Evolutionary conservation across 257 asterid genomes (phyloP).

Genomic region (Plantago ovata): DNA sequence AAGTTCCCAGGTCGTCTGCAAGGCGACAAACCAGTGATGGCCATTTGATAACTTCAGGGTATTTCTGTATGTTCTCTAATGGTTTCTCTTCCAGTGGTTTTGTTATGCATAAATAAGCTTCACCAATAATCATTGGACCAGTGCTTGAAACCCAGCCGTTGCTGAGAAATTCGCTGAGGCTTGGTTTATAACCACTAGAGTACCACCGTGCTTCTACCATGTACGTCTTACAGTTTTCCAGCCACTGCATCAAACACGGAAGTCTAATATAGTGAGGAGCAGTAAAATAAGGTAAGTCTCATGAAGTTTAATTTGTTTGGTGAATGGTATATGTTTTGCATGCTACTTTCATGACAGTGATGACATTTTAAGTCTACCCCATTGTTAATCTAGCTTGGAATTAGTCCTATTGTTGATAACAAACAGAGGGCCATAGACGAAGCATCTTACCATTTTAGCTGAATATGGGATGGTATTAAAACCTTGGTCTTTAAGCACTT

Average conservation of each 20-base stretch:
- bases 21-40: constrained; percentile 49
- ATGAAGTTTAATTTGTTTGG: no score
- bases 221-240: constrained; percentile 45
- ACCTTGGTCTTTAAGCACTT: constrained; percentile 37
- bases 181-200: constrained; percentile 32
- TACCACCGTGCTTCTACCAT: constrained; percentile 56
- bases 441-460: constrained; percentile 39
- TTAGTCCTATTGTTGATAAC: no score
- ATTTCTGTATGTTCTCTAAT: constrained; percentile 15
- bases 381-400: no score
- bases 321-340: no score
- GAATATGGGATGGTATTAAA: constrained; percentile 42
- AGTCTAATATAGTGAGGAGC: no score
- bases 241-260: constrained; percentile 47
- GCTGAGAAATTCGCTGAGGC: constrained; percentile 41
- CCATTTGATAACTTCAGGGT: constrained; percentile 29
- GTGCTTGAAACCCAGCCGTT: constrained; percentile 56
- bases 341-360: no score
- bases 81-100: constrained; percentile 9
- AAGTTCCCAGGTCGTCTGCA: constrained; percentile 59
- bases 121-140: constrained; percentile 48
- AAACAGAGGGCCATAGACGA: no score
- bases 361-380: no score
- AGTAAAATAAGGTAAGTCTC: no score
- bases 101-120: constrained; percentile 32